Evolutionary conservation across 371 early-diverging fungal species (phyloP), one percentile per base, ranked within the genome.

Genomic region (Ordospora pajunii): DNA sequence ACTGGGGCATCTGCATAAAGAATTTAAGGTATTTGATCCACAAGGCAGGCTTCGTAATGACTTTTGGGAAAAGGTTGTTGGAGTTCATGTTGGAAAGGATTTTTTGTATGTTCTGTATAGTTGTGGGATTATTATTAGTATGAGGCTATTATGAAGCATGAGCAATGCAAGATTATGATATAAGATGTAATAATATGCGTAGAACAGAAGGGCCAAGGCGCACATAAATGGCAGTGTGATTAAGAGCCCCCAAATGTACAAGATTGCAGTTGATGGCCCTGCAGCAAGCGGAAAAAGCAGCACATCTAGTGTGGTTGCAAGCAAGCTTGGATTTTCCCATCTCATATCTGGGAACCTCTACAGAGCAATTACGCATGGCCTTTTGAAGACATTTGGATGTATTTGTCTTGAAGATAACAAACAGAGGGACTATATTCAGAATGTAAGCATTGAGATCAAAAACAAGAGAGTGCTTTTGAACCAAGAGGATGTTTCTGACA

Each of bases 221-320:
- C 5, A 32, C 1, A 32, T 32, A 32, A 32, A 32, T 32, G 2
- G 5, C 5, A 32, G 1, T 32, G 32, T 32, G 32, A 32, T 1
- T 32, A 32, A 32, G 5, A 32, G 5, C 32, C 32, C 32, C 32
- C 32, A 51, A 44, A 52, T 51, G 14, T 80, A 73, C 76, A 88
- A 89, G 77, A 86, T 93, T 54, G 92, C 94, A 32, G 92, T 93
- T 51, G 94, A 93, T 86, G 94, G 94, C 0, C 92, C 93, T 6
- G 91, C 92, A 11, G 94, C 91, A 10, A 89, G 89, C 11, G 94
- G 94, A 58, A 93, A 93, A 85, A 91, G 92, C 87, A 88, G 90
- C 1, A 89, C 90, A 7, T 90, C 92, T 4, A 86, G 87, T 77
- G 65, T 86, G 46, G 83, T 92, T 5, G 91, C 92, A 10, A 86